Evolutionary conservation across 2,329 filamentous ascomycete genomes (phyloP).

Genomic region (Knufia fluminis): DNA sequence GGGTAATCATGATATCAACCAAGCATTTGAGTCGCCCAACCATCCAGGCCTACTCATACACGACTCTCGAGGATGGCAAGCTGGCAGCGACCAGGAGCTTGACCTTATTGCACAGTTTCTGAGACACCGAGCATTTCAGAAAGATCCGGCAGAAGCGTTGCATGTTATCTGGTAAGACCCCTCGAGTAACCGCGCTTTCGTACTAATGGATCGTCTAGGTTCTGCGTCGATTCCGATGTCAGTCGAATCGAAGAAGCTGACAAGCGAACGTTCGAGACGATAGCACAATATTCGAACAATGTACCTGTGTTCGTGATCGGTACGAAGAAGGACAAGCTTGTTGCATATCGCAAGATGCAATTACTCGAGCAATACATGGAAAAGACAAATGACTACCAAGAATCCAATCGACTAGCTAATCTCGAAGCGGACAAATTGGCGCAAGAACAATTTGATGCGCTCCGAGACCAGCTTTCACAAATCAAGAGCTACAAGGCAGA

Average conservation of each 20-base stretch:
- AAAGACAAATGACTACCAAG: conserved; percentile 20
- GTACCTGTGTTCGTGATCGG: conserved; percentile 29
- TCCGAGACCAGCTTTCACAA: conserved; percentile 17
- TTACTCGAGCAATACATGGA: conserved; percentile 20
- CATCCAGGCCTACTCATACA: conserved; percentile 29
- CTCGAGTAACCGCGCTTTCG: background rate
- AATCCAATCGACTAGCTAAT: conserved; percentile 22
- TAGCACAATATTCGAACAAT: conserved; percentile 26
- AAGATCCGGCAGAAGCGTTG: conserved; percentile 25
- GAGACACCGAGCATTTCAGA: conserved; percentile 24
- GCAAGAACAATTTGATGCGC: conserved; percentile 19
- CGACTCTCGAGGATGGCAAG: conserved; percentile 30
- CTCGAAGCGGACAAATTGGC: conserved; percentile 16
- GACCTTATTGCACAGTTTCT: conserved; percentile 26
- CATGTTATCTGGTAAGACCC: conserved; percentile 27
- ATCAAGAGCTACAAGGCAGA: conserved; percentile 22
- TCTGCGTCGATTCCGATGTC: conserved; percentile 29
- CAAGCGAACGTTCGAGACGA: conserved; percentile 26
- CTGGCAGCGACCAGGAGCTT: conserved; percentile 27
- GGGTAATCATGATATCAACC: conserved; percentile 27
- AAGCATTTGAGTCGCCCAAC: conserved; percentile 27
- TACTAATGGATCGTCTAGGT: conserved; percentile 18
- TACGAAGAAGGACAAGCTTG: conserved; percentile 29
- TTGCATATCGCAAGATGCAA: conserved; percentile 23
- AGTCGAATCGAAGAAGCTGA: conserved; percentile 28